Evolutionary conservation across 345 rosid genomes (phyloP).

Genomic region (Mercurialis annua): DNA sequence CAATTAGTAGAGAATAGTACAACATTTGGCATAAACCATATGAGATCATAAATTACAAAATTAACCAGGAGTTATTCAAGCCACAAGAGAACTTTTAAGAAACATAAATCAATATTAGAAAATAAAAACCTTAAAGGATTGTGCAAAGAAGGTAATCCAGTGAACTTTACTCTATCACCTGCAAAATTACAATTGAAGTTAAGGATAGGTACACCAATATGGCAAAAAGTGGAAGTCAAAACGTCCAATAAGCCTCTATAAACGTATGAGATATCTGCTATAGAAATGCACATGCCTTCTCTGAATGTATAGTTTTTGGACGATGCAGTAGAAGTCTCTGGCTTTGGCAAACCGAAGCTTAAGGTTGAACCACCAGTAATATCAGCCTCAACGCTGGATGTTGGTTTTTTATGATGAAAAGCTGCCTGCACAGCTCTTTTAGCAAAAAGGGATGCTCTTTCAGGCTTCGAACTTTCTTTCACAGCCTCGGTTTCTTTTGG

Average conservation of each 20-base stretch:
- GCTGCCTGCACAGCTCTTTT: conserved; percentile 61
- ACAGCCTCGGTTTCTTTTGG: conserved; percentile 61
- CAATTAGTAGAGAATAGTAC: not conserved
- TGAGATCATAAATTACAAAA: not conserved
- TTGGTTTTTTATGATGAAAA: conserved; percentile 69
- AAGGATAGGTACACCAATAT: not conserved
- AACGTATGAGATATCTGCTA: not conserved
- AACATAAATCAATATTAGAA: not conserved
- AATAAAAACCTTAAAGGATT: conserved; percentile 45
- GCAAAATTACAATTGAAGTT: conserved; percentile 24
- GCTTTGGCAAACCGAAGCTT: conserved; percentile 72
- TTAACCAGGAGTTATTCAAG: not conserved
- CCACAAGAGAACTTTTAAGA: not conserved
- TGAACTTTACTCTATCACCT: conserved; percentile 90
- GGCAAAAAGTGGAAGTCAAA: not conserved
- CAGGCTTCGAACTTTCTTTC: conserved; percentile 70
- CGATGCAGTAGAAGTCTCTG: conserved; percentile 88
- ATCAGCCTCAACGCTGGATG: conserved; percentile 94
- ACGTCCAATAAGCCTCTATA: not conserved
- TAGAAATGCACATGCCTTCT: conserved; percentile 49
- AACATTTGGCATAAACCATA: not conserved
- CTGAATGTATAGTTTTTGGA: conserved; percentile 77
- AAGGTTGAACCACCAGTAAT: conserved; percentile 79
- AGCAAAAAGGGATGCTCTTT: conserved; percentile 58
- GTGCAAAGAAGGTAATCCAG: conserved; percentile 54